phyloP scores from a whole-genome alignment of 139 green algal species.

The Chlamydomonas applanata region DNA sequence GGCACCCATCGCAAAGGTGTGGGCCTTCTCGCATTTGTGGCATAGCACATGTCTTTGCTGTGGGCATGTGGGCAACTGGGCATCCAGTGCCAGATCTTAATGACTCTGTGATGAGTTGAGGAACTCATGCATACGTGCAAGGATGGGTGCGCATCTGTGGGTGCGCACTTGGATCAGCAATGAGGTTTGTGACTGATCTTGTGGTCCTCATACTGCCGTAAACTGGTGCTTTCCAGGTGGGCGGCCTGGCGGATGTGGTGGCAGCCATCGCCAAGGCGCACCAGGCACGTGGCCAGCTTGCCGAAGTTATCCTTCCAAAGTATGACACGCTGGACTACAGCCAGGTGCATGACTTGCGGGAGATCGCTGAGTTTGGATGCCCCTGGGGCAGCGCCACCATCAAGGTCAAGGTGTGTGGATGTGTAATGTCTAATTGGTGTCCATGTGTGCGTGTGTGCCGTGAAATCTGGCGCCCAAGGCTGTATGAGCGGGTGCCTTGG shows the following conservation, averaged over 20 bases:
- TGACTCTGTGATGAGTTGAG: too few species aligned
- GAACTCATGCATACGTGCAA: too few species aligned
- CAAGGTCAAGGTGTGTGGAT: neutral
- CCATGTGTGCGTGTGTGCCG: neutral
- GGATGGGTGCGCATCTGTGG: too few species aligned
- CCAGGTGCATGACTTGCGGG: constrained; percentile 19
- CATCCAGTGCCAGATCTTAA: too few species aligned
- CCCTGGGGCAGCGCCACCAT: neutral
- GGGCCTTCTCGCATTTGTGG: neutral
- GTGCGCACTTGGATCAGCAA: neutral
- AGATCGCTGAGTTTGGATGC: constrained; percentile 12
- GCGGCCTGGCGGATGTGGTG: constrained; percentile 90
- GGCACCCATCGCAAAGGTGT: constrained; percentile 94
- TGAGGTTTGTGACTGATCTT: too few species aligned
- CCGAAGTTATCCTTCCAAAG: constrained; percentile 87
- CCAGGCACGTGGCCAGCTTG: constrained; percentile 61
- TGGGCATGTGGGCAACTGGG: too few species aligned
- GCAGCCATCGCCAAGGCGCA: constrained; percentile 83
- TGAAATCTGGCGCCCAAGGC: neutral
- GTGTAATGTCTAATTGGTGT: neutral
- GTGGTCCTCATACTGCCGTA: too few species aligned
- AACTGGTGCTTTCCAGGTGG: constrained; percentile 66
- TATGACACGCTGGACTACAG: constrained; percentile 89
- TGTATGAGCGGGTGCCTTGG: constrained; percentile 20
- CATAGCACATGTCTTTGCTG: too few species aligned